A percentile compares a stretch with the other conserved stretches of the same genome.
Conservation (phyloP, 805 yeast species). For the Yamadazyma olivae region DNA sequence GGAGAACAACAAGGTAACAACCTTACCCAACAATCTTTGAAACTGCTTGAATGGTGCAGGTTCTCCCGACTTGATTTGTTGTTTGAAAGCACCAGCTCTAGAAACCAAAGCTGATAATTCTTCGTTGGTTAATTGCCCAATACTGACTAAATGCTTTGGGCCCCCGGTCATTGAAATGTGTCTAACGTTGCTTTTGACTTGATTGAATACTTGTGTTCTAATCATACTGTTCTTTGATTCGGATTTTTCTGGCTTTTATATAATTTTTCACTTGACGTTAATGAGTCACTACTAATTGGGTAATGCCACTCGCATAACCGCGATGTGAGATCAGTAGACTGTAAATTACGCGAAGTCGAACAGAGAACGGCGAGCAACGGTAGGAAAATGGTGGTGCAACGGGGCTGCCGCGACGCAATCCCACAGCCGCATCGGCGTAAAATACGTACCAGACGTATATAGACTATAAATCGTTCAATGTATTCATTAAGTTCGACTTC, state of each 20-base stretch:
- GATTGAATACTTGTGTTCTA: conserved; percentile 5
- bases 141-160: conserved; percentile 76
- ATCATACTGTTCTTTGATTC: conserved; percentile 5
- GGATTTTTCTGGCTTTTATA: not conserved
- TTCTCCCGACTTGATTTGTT: conserved; percentile 54
- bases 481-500: not conserved
- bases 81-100: conserved; percentile 70
- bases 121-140: conserved; percentile 67
- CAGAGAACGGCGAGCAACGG: no score
- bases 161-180: conserved; percentile 6
- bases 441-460: conserved; percentile 1
- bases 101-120: conserved; percentile 72
- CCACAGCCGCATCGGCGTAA: conserved; percentile 1
- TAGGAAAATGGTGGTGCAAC: no score
- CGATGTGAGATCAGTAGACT: conserved; percentile 15
- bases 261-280: conserved; percentile 1
- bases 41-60: conserved; percentile 33
- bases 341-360: conserved; percentile 1
- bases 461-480: not conserved
- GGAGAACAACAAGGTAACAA: conserved; percentile 79
- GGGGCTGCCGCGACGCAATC: no score
- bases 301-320: conserved; percentile 14
- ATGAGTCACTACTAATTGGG: conserved; percentile 19
- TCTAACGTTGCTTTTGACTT: conserved; percentile 3
- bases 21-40: conserved; percentile 68